These are phyloP conservation scores for Starmerella lactis-condensi DNA, from an alignment of 805 yeast genomes.

Conservation along the genomic window DNA sequence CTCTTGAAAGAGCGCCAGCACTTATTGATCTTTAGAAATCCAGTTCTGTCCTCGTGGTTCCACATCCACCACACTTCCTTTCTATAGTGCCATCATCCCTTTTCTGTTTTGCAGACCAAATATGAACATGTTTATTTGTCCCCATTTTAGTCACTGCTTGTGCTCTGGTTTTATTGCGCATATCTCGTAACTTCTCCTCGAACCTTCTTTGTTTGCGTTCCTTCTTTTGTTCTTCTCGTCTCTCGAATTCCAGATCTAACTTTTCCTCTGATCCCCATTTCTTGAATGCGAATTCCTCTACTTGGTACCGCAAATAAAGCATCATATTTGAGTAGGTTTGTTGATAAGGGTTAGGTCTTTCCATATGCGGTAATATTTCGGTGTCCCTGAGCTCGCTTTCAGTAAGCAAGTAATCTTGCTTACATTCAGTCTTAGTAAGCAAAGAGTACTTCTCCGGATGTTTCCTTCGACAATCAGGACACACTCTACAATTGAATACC, in stretches of 20 bases:
- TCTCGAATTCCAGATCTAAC: constrained; percentile 79
- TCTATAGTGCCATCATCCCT: constrained; percentile 11
- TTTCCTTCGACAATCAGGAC: constrained; percentile 54
- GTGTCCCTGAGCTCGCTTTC: constrained; percentile 77
- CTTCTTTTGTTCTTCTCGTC: constrained; percentile 54
- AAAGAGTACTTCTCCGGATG: constrained; percentile 77
- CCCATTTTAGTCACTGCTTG: constrained; percentile 58
- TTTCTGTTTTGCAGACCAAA: constrained; percentile 33
- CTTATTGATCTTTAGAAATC: constrained; percentile 1
- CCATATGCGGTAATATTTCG: constrained; percentile 50
- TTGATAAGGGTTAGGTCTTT: constrained; percentile 88
- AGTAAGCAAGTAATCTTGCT: constrained; percentile 77
- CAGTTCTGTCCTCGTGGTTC: constrained; percentile 14
- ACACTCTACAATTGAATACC: constrained; percentile 54
- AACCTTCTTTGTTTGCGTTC: constrained; percentile 63
- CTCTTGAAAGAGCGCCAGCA: too few relatives aligned
- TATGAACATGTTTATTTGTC: constrained; percentile 45
- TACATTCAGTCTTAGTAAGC: constrained; percentile 86
- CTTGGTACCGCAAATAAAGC: constrained; percentile 69
- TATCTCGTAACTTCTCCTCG: constrained; percentile 58
- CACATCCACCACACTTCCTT: constrained; percentile 15
- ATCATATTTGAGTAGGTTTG: constrained; percentile 83
- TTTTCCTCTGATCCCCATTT: constrained; percentile 90
- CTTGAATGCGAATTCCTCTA: constrained; percentile 80
- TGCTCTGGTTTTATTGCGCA: constrained; percentile 83